These are phyloP conservation scores for Naganishia liquefaciens DNA, from an alignment of 1,284 basidiomycete genomes.

Conservation along the genomic window DNA sequence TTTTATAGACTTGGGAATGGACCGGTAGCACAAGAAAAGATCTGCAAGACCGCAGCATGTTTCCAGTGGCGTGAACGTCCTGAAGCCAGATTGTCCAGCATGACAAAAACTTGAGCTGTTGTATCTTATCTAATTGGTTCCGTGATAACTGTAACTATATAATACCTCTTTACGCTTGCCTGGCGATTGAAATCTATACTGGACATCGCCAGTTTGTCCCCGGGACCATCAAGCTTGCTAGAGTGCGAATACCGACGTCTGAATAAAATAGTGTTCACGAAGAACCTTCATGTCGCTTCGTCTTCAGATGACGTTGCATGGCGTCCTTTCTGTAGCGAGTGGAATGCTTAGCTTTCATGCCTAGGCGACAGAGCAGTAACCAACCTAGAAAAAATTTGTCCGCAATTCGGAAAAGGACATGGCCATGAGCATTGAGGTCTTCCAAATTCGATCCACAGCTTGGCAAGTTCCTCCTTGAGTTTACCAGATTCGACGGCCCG, in stretches of 20 bases:
- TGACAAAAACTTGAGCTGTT: no score
- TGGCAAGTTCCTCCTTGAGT: conserved; percentile 30
- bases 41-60: conserved; percentile 26
- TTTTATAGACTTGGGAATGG: conserved; percentile 32
- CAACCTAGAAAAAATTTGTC: conserved; percentile 34
- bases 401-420: conserved; percentile 31
- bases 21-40: conserved; percentile 32
- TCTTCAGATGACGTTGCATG: conserved; percentile 35
- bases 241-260: background rate
- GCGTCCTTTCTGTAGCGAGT: conserved; percentile 32
- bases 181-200: no score
- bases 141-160: no score
- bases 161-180: no score
- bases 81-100: no score
- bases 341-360: background rate
- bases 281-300: conserved; percentile 27
- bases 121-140: no score
- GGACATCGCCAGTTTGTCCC: background rate
- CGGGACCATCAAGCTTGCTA: background rate
- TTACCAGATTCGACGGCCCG: conserved; percentile 33
- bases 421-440: conserved; percentile 34
- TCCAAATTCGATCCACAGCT: conserved; percentile 33
- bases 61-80: conserved; percentile 10
- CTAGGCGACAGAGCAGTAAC: background rate
- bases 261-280: background rate